phyloP scores from a whole-genome alignment of 2,329 filamentous ascomycete species.

The Mycosphaerella arachidis region DNA sequence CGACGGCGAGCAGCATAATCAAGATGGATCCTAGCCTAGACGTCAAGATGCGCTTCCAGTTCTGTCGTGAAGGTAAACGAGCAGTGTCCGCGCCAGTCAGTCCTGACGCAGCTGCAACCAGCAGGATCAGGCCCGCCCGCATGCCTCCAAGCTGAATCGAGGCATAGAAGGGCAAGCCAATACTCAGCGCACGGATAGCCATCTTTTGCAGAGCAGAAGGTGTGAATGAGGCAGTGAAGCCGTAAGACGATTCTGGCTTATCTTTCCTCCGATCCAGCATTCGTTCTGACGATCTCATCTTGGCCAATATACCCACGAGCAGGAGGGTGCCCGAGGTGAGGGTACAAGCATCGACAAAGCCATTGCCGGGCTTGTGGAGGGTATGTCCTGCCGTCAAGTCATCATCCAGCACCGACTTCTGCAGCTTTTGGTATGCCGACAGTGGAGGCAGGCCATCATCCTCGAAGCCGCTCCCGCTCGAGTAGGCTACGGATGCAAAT shows the following conservation, averaged over 20 bases:
- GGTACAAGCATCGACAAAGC: conserved; percentile 42
- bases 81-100: conserved; percentile 32
- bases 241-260: conserved; percentile 14
- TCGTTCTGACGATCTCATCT: conserved; percentile 27
- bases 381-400: conserved; percentile 8
- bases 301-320: conserved; percentile 40
- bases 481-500: conserved; percentile 45
- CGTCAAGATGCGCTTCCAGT: conserved; percentile 33
- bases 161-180: conserved; percentile 52
- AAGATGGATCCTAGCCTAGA: conserved; percentile 36
- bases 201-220: conserved; percentile 14
- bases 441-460: conserved; percentile 27
- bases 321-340: conserved; percentile 46
- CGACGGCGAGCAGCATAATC: conserved; percentile 32
- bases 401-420: conserved; percentile 24
- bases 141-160: conserved; percentile 52
- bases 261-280: conserved; percentile 31
- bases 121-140: conserved; percentile 49
- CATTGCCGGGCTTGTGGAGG: conserved; percentile 17
- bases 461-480: conserved; percentile 23
- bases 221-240: conserved; percentile 12
- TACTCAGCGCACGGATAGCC: conserved; percentile 21
- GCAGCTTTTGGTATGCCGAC: conserved; percentile 28
- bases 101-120: conserved; percentile 45
- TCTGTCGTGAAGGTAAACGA: conserved; percentile 13